These are phyloP conservation scores for Beauveria sp. DNA, from an alignment of 2,329 filamentous ascomycete species.

Conservation along the genomic window DNA sequence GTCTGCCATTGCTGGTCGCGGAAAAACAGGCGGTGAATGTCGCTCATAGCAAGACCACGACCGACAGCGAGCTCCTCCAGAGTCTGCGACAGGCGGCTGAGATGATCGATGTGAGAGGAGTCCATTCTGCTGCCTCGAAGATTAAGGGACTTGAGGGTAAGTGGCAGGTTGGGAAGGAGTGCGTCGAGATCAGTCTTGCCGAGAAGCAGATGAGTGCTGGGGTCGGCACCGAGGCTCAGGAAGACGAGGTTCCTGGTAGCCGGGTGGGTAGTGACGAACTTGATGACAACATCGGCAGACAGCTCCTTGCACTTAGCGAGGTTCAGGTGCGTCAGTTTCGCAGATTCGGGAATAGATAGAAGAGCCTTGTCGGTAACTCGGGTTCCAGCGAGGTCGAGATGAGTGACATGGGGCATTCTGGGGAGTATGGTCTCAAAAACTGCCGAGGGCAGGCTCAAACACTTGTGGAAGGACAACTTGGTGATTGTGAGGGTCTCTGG, in stretches of 20 bases:
- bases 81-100: slow-evolving; percentile 57
- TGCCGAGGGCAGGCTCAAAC: slow-evolving; percentile 58
- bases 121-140: slow-evolving; percentile 68
- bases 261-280: slow-evolving; percentile 64
- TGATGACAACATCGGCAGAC: slow-evolving; percentile 56
- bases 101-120: slow-evolving; percentile 52
- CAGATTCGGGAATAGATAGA: slow-evolving; percentile 61
- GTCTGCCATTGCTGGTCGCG: slow-evolving; percentile 38
- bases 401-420: slow-evolving; percentile 61
- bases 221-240: slow-evolving; percentile 66
- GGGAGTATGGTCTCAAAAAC: slow-evolving; percentile 65
- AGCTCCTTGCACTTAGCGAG: slow-evolving; percentile 68
- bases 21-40: slow-evolving; percentile 59
- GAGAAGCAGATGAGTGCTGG: slow-evolving; percentile 64
- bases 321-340: slow-evolving; percentile 69
- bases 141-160: slow-evolving; percentile 63
- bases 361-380: slow-evolving; percentile 67
- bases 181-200: slow-evolving; percentile 56
- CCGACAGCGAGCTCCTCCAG: slow-evolving; percentile 72
- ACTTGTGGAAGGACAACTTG: slow-evolving; percentile 71
- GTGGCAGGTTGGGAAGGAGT: slow-evolving; percentile 59
- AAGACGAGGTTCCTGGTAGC: slow-evolving; percentile 60
- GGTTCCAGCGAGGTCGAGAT: slow-evolving; percentile 73
- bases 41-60: slow-evolving; percentile 55
- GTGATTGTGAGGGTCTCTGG: slow-evolving; percentile 51